Evolutionary conservation across 1,284 basidiomycete species (phyloP).

Genomic region (Ustilago tritici): DNA sequence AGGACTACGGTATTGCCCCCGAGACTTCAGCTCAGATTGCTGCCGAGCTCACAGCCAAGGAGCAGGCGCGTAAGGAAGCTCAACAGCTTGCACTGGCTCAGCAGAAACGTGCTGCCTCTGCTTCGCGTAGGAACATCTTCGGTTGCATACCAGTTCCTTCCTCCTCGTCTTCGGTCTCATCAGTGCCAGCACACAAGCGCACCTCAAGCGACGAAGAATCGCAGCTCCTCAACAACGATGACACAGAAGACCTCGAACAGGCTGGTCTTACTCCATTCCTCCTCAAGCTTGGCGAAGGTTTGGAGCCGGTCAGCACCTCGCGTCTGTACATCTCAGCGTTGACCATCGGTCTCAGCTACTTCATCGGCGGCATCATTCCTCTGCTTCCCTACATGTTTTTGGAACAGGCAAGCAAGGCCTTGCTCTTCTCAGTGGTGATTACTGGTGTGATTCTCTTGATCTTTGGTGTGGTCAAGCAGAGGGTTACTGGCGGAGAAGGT

Average conservation of each 20-base stretch:
- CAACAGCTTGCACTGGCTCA: conserved; percentile 9
- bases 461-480: conserved; percentile 64
- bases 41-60: conserved; percentile 36
- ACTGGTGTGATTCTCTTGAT: conserved; percentile 60
- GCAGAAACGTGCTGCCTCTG: background rate
- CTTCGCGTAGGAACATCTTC: conserved; percentile 31
- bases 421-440: conserved; percentile 55
- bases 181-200: conserved; percentile 17
- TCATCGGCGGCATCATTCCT: conserved; percentile 61
- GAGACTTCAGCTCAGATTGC: conserved; percentile 83
- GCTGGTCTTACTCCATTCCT: conserved; percentile 63
- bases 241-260: conserved; percentile 31
- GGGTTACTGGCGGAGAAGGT: conserved; percentile 55
- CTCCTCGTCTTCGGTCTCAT: conserved; percentile 11
- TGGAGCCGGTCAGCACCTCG: conserved; percentile 60
- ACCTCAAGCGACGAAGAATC: conserved; percentile 23
- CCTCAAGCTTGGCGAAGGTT: conserved; percentile 57
- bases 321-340: conserved; percentile 59
- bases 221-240: conserved; percentile 15
- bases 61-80: conserved; percentile 21
- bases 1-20: conserved; percentile 87
- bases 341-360: conserved; percentile 61
- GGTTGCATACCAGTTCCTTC: conserved; percentile 40
- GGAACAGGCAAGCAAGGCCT: conserved; percentile 42
- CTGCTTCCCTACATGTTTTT: conserved; percentile 64